A percentile compares a stretch with the other conserved stretches of the same genome.
phyloP scores from a whole-genome alignment of 345 rosid species.

The Moringa oleifera region DNA sequence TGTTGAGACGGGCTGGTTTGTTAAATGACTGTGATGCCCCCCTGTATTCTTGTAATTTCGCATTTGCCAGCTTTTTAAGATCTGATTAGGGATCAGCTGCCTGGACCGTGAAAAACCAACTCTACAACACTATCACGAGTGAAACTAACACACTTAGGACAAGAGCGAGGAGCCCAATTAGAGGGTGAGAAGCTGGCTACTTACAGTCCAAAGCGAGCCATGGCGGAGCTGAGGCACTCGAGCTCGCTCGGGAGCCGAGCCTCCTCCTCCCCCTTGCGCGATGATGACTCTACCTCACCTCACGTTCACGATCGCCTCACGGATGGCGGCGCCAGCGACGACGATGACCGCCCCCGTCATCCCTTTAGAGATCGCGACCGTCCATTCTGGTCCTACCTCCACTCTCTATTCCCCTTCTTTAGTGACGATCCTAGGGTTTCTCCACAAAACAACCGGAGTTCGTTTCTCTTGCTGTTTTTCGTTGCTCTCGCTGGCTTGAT shows the following conservation, averaged over 20 bases:
- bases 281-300: slow-evolving; percentile 86
- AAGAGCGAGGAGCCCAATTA: not conserved
- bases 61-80: not conserved
- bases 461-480: slow-evolving; percentile 39
- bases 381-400: slow-evolving; percentile 45
- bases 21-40: not conserved
- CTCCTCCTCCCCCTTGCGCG: slow-evolving; percentile 84
- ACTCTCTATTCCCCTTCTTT: slow-evolving; percentile 38
- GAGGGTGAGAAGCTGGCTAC: slow-evolving; percentile 36
- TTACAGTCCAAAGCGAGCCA: slow-evolving; percentile 67
- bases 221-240: slow-evolving; percentile 97
- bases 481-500: slow-evolving; percentile 55
- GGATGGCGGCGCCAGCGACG: slow-evolving; percentile 33
- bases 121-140: not conserved
- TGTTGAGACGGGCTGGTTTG: no score
- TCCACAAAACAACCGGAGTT: slow-evolving; percentile 50
- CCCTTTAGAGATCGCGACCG: slow-evolving; percentile 78
- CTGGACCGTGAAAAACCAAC: not conserved
- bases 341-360: slow-evolving; percentile 56
- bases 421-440: slow-evolving; percentile 81
- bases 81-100: not conserved
- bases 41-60: not conserved
- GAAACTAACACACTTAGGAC: not conserved
- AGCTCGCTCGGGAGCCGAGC: slow-evolving; percentile 82
- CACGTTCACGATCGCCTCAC: slow-evolving; percentile 51